Percentiles rank a stretch among this genome's conserved stretches.
Evolutionary conservation across 495 filamentous ascomycete species (phyloP).

Genomic region (Amniculicola lignicola): DNA sequence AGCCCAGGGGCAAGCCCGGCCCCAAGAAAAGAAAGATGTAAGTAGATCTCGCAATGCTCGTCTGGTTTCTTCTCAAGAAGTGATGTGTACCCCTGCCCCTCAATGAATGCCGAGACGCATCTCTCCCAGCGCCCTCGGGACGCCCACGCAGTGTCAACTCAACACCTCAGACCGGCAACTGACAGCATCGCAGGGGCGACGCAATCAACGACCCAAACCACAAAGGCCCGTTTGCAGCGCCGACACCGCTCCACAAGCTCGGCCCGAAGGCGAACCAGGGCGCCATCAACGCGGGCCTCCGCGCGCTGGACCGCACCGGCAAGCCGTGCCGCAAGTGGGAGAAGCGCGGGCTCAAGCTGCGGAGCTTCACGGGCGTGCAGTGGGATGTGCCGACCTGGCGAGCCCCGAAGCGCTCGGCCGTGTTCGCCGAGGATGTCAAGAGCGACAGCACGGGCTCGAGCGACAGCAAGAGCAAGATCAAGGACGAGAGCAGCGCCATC

Average conservation of each 20-base stretch:
- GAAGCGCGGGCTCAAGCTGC: slow-evolving; percentile 74
- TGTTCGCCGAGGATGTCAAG: slow-evolving; percentile 47
- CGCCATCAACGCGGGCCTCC: slow-evolving; percentile 93
- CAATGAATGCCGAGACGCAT: neutral
- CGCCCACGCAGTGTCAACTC: neutral
- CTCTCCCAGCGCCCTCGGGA: too few relatives aligned
- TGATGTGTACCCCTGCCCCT: neutral
- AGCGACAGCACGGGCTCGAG: slow-evolving; percentile 60
- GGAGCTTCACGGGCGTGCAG: slow-evolving; percentile 85
- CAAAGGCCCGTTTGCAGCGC: slow-evolving; percentile 28
- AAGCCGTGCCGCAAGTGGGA: slow-evolving; percentile 90
- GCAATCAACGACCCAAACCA: slow-evolving; percentile 31
- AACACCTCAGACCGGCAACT: neutral
- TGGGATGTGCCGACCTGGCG: slow-evolving; percentile 88
- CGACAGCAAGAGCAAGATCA: slow-evolving; percentile 77
- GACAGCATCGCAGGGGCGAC: slow-evolving; percentile 31
- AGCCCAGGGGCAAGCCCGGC: slow-evolving; percentile 78
- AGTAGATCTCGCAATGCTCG: slow-evolving; percentile 43
- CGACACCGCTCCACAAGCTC: slow-evolving; percentile 63
- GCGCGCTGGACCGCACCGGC: slow-evolving; percentile 85
- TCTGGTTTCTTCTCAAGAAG: neutral
- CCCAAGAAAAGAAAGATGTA: slow-evolving; percentile 97
- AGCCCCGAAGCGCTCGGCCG: slow-evolving; percentile 55
- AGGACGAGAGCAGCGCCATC: slow-evolving; percentile 63
- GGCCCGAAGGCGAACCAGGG: slow-evolving; percentile 97